These are phyloP conservation scores for Fusarium coicis DNA, from an alignment of 2,329 filamentous ascomycete genomes.

Conservation along the genomic window DNA sequence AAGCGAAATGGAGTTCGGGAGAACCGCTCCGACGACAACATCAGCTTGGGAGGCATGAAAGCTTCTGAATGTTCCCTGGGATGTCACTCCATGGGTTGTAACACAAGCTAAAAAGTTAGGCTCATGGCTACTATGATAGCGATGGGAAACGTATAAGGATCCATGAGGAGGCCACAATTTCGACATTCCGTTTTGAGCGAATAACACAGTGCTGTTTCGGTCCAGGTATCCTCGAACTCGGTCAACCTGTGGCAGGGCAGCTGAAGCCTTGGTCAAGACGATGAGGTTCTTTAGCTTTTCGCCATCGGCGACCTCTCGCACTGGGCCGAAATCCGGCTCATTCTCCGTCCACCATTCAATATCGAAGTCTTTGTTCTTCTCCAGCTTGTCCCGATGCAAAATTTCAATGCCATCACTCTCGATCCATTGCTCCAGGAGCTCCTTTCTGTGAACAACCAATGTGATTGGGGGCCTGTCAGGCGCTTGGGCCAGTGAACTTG, in stretches of 20 bases:
- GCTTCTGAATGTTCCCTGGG: slow-evolving; percentile 61
- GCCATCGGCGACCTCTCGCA: slow-evolving; percentile 54
- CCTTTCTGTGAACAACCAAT: slow-evolving; percentile 76
- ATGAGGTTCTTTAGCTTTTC: slow-evolving; percentile 76
- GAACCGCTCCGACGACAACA: slow-evolving; percentile 60
- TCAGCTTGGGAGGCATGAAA: slow-evolving; percentile 63
- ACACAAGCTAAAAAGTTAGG: slow-evolving; percentile 80
- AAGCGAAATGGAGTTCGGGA: slow-evolving; percentile 39
- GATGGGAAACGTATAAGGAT: slow-evolving; percentile 52
- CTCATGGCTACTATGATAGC: slow-evolving; percentile 50
- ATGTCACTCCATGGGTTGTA: slow-evolving; percentile 66
- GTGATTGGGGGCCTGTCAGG: slow-evolving; percentile 76
- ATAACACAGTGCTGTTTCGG: slow-evolving; percentile 76
- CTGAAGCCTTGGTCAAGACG: slow-evolving; percentile 78
- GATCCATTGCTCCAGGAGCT: slow-evolving; percentile 61
- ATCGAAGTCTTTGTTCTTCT: slow-evolving; percentile 54
- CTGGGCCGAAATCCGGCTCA: slow-evolving; percentile 49
- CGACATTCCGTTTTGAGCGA: slow-evolving; percentile 91
- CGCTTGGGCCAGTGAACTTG: slow-evolving; percentile 73
- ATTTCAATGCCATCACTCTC: slow-evolving; percentile 58
- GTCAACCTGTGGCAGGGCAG: slow-evolving; percentile 71
- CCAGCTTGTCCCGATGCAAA: slow-evolving; percentile 47
- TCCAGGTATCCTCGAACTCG: slow-evolving; percentile 71
- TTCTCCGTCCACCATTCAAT: slow-evolving; percentile 67
- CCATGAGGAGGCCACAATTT: slow-evolving; percentile 66